Conservation (phyloP, 371 early-diverging fungal species). For the Mucor sp. region DNA sequence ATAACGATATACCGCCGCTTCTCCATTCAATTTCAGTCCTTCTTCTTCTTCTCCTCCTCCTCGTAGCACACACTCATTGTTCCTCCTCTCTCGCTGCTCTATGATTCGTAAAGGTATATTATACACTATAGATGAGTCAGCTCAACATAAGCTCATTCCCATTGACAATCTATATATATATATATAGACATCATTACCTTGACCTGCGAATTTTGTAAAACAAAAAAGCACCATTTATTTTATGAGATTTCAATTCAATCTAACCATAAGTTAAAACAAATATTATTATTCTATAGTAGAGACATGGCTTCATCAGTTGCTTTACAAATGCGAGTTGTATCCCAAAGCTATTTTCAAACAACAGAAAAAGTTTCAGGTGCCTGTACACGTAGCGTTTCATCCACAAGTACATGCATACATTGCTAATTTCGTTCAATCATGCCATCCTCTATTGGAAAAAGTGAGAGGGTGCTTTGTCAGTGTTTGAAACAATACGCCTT, state of each 20-base stretch:
- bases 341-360: constrained; percentile 40
- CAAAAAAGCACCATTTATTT: background rate
- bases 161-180: too few relatives aligned
- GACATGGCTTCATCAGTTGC: background rate
- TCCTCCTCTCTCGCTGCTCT: too few relatives aligned
- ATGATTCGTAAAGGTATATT: background rate
- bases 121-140: too few relatives aligned
- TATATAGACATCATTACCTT: background rate
- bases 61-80: too few relatives aligned
- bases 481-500: too few relatives aligned
- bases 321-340: background rate
- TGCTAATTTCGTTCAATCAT: constrained; percentile 42
- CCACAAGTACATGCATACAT: constrained; percentile 50
- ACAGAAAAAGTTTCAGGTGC: constrained; percentile 53
- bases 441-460: constrained; percentile 45
- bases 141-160: too few relatives aligned
- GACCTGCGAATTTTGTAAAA: constrained; percentile 4
- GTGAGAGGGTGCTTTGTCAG: too few relatives aligned
- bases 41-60: too few relatives aligned
- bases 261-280: background rate
- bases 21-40: too few relatives aligned
- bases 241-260: background rate
- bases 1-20: too few relatives aligned
- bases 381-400: constrained; percentile 52
- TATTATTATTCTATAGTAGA: too few relatives aligned